Evolutionary conservation across 1,139 yeast genomes (phyloP).

Genomic region (Hyphopichia buzzinii): DNA sequence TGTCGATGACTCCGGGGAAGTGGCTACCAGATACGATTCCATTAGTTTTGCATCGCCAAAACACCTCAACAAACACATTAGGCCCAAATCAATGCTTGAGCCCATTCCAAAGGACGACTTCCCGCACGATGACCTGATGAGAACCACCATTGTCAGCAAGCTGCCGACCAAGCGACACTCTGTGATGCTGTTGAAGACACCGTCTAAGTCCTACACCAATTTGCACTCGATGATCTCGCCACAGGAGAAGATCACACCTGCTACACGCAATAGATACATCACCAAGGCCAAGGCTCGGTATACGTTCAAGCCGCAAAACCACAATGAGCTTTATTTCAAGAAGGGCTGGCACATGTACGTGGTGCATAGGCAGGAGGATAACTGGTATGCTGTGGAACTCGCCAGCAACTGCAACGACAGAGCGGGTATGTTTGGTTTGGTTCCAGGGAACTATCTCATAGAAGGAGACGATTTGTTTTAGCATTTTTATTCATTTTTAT

Average conservation of each 20-base stretch:
- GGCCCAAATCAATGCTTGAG: slow-evolving; percentile 47
- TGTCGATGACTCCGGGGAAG: slow-evolving; percentile 36
- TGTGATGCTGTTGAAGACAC: slow-evolving; percentile 22
- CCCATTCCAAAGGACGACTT: slow-evolving; percentile 8
- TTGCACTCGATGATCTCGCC: slow-evolving; percentile 28
- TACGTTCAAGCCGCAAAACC: slow-evolving; percentile 71
- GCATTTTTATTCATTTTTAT: not conserved
- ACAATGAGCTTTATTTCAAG: slow-evolving; percentile 73
- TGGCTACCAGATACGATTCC: slow-evolving; percentile 36
- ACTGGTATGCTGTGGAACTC: slow-evolving; percentile 87
- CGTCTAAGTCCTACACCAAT: slow-evolving; percentile 32
- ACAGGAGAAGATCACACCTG: slow-evolving; percentile 20
- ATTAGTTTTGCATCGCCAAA: slow-evolving; percentile 24
- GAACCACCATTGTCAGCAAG: slow-evolving; percentile 15
- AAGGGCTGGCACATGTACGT: slow-evolving; percentile 75
- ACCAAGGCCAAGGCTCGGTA: slow-evolving; percentile 66
- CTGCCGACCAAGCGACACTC: slow-evolving; percentile 14
- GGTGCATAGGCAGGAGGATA: slow-evolving; percentile 76
- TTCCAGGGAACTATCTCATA: slow-evolving; percentile 73
- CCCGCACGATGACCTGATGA: slow-evolving; percentile 13
- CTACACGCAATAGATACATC: slow-evolving; percentile 51
- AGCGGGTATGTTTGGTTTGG: slow-evolving; percentile 60
- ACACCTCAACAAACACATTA: slow-evolving; percentile 6
- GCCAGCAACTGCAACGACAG: slow-evolving; percentile 48
- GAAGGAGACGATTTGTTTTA: slow-evolving; percentile 27